Evolutionary conservation across 2,329 filamentous ascomycete genomes (phyloP).

Genomic region (Trichoderma aggressivum): DNA sequence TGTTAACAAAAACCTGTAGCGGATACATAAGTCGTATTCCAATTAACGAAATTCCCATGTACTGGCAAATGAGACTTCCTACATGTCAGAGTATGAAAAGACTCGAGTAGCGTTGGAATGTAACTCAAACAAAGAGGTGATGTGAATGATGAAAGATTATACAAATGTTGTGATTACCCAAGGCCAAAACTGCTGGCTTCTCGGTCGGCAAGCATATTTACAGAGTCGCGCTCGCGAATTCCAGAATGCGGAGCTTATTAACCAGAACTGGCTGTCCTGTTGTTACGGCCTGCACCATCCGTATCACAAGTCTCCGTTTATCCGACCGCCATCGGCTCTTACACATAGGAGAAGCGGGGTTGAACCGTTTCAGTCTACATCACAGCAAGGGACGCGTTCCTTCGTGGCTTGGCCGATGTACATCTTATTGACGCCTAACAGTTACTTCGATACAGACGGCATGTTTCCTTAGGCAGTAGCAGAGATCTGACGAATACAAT

Average conservation of each 20-base stretch:
- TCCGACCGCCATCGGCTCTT: background rate
- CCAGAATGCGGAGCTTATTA: background rate
- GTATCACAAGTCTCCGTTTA: background rate
- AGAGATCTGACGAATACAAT: background rate
- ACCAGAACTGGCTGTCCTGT: background rate
- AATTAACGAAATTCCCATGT: background rate
- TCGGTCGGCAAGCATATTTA: background rate
- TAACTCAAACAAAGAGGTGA: background rate
- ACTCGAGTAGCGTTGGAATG: background rate
- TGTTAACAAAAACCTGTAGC: background rate
- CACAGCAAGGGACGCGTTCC: background rate
- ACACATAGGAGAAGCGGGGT: background rate
- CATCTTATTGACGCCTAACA: background rate
- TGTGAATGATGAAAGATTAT: background rate
- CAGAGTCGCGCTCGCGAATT: background rate
- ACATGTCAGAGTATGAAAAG: background rate
- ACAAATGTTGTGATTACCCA: background rate
- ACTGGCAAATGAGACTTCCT: too few species aligned
- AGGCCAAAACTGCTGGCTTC: background rate
- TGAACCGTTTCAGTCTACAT: background rate
- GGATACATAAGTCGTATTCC: background rate
- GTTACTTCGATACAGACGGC: background rate
- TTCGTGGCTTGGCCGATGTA: background rate
- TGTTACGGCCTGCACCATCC: background rate
- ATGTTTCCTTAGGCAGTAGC: background rate